Conservation (phyloP, 1,284 basidiomycete species). For the Rhodotorula glutinis region DNA sequence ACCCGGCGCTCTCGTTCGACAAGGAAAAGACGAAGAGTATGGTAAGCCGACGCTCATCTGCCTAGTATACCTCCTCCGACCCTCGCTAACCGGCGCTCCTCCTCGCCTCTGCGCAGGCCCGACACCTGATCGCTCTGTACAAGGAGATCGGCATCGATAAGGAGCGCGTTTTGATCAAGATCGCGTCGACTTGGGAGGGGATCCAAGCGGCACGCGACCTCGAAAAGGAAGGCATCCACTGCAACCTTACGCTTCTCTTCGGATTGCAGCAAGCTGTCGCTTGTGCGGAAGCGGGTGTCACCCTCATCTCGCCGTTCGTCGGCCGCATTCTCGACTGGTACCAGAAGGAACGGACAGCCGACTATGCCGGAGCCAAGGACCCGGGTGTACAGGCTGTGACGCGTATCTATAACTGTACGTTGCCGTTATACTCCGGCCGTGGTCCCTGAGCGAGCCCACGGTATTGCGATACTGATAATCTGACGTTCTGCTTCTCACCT, state of each 20-base stretch:
- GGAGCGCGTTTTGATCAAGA: constrained; percentile 96
- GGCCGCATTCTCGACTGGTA: constrained; percentile 92
- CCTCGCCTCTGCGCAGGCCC: constrained; percentile 58
- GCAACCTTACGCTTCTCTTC: constrained; percentile 98
- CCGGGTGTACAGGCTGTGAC: constrained; percentile 94
- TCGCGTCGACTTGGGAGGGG: constrained; percentile 98
- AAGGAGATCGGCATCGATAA: constrained; percentile 82
- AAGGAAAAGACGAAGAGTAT: constrained; percentile 87
- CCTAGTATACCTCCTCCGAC: too few species aligned
- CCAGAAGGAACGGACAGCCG: constrained; percentile 77
- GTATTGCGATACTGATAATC: background rate
- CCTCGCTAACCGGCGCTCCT: background rate
- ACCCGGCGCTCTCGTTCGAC: constrained; percentile 95
- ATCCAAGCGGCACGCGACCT: constrained; percentile 97
- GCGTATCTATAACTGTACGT: constrained; percentile 50
- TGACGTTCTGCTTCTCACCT: background rate
- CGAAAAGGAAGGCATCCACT: constrained; percentile 90
- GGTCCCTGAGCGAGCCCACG: too few species aligned
- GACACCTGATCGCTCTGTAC: constrained; percentile 91
- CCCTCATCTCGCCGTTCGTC: constrained; percentile 98
- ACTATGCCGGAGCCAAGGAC: constrained; percentile 82
- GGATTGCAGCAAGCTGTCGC: constrained; percentile 98
- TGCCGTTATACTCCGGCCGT: too few species aligned
- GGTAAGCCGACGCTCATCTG: constrained; percentile 48
- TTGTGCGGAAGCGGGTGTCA: constrained; percentile 95